A percentile compares a stretch with the other conserved stretches of the same genome.
Evolutionary conservation across 495 filamentous ascomycete species (phyloP).

Genomic region (Podospora anserina): DNA sequence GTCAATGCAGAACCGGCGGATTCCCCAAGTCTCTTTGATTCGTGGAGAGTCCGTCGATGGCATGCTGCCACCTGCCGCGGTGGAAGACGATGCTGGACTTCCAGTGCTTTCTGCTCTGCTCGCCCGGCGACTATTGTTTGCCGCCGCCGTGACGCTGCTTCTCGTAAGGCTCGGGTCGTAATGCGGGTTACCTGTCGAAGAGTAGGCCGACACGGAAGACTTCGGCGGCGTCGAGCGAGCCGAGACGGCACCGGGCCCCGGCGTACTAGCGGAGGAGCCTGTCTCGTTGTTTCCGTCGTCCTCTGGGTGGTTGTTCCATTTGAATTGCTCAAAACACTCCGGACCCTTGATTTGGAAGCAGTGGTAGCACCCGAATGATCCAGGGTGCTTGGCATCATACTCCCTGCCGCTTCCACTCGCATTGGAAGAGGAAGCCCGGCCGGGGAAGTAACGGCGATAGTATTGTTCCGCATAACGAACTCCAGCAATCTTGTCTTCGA

Average conservation of each 20-base stretch:
- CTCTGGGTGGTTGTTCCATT: slow-evolving; percentile 16
- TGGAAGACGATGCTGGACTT: background rate
- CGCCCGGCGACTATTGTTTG: background rate
- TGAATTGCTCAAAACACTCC: slow-evolving; percentile 28
- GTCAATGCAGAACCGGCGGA: slow-evolving; percentile 29
- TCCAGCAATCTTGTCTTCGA: slow-evolving; percentile 18
- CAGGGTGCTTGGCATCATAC: slow-evolving; percentile 9
- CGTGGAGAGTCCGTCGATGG: slow-evolving; percentile 14
- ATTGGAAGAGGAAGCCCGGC: slow-evolving; percentile 1
- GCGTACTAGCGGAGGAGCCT: background rate
- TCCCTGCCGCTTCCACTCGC: background rate
- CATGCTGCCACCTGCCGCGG: background rate
- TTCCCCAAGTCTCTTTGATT: slow-evolving; percentile 23
- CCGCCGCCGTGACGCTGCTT: slow-evolving; percentile 19
- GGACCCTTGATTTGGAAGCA: slow-evolving; percentile 25
- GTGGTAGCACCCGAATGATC: slow-evolving; percentile 31
- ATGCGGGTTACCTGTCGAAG: slow-evolving; percentile 25
- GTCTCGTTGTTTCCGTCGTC: slow-evolving; percentile 9
- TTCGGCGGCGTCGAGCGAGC: slow-evolving; percentile 9
- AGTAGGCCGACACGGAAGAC: background rate
- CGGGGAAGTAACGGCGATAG: slow-evolving; percentile 22
- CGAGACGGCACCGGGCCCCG: background rate
- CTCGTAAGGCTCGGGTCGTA: slow-evolving; percentile 30
- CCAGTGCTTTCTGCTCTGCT: background rate
- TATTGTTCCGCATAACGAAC: slow-evolving; percentile 26